Base-by-base conservation (phyloP, 768 basidiomycete genomes). In the Boletus tomentosulus region DNA sequence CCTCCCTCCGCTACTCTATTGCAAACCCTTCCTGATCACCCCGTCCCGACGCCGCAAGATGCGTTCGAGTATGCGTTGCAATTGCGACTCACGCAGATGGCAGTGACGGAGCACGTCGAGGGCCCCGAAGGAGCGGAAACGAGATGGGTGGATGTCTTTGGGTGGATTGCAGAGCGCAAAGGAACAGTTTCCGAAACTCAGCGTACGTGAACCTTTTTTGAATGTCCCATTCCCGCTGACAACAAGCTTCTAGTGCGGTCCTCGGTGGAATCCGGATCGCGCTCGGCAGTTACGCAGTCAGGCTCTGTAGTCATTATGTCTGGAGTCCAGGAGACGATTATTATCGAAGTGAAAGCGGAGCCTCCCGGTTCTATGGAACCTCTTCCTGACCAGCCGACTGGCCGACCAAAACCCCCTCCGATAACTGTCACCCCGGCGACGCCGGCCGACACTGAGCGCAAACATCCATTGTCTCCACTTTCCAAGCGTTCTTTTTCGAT, bases 101-200 rank as follows among this genome's bases (percentile, higher is more conserved):
- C 86, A 6, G 72, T 98, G 46, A 78, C 80, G 16, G 97, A 98
- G 71, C 80, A 86, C 34, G 79, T 89, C 16, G 87, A 93, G 35
- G 96, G 97, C 0, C 79, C 92, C 0, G 92, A 95, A 61, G 82
- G 84, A 38, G 94, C 93, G 0, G 85, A 88, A 57, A 72, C 74
- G 16, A 85, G 83, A 53, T 94, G 92, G 82, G 74, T 92, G 15
- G 91, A 92, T 27, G 78, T 92, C 8, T 96, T 95, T 67, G 73
- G 80, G 5, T 97, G 89, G 88, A 85, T 93, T 63, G 85, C 92
- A 0, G 86, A 85, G 53, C 74, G 76, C 60, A 77, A 73, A 25
- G 76, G 74, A 35, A 61, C 61, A 0, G 52, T 50, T 28, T 59
- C 66, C 10, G 68, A 70, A 33, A 57, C 56, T 25, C 68, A 64